Base-by-base conservation (phyloP, 1,284 basidiomycete species). In the Bjerkandera adusta region DNA sequence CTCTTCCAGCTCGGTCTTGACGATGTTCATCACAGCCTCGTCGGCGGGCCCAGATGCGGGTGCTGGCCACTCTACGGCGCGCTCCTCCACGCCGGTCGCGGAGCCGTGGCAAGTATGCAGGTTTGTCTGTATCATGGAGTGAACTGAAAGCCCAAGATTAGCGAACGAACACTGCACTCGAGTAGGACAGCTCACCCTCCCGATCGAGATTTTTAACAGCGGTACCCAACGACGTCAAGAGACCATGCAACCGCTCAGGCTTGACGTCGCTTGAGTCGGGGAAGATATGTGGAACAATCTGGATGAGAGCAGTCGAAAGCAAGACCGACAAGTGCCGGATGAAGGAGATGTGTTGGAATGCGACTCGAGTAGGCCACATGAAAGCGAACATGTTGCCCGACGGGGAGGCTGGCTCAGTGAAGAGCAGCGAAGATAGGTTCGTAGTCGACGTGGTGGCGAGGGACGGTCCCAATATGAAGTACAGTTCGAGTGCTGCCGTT, bases 281-380 rank as follows among this genome's bases (percentile, higher is more conserved):
- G 46, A 83, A 75, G 32, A 90, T 64, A 10, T 80, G 73, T 0
- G 87, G 86, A 0, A 75, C 71, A 3, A 92, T 79, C 27, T 83
- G 75, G 13, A 77, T 78, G 15, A 90, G 69, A 0, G 85, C 88
- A 33, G 91, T 73, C 29, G 79, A 85, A 43, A 83, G 57, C 58
- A 88, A 81, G 52, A 89, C 66, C 61, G 88, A 91, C 21, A 89
- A 58, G 53, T 88, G 79, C 57, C 89, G 90, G n/a, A 92, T 69
- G 61, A 91, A 77, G 16, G 76, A 65, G 51, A 89, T 73, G 59
- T 91, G 81, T 55, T 93, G 88, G 61, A 82, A 83, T 1, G 79
- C 72, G 1, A 85, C 79, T 11, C 82, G 77, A 10, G 70, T 68
- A 0, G 86, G 88, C 64, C 89, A 81, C 20, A 85, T 37, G 4